phyloP scores from a whole-genome alignment of 2,329 filamentous ascomycete genomes.

The Paecilomyces fulvus region DNA sequence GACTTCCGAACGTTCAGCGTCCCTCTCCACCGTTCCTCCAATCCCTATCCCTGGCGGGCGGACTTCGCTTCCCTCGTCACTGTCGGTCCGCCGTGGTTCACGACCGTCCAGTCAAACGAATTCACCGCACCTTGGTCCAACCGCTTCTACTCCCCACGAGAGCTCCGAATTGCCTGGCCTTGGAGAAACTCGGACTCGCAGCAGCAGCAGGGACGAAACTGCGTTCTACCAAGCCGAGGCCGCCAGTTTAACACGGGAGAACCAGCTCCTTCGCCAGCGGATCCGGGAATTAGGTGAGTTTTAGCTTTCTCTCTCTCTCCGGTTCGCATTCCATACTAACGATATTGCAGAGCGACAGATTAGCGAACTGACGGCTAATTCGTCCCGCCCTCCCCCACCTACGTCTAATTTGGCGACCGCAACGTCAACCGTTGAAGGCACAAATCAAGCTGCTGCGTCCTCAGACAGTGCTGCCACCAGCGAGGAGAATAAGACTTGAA shows the following conservation, averaged over 20 bases:
- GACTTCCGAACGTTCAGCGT: conserved; percentile 33
- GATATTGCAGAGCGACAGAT: conserved; percentile 21
- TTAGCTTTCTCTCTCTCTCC: not conserved
- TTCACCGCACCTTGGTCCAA: conserved; percentile 30
- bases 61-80: conserved; percentile 22
- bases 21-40: conserved; percentile 27
- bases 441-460: not conserved
- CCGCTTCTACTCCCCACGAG: conserved; percentile 8
- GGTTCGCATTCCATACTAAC: not conserved
- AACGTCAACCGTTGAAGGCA: not conserved
- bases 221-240: conserved; percentile 42
- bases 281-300: conserved; percentile 39
- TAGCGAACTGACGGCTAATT: conserved; percentile 17
- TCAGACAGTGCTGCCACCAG: not conserved
- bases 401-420: conserved; percentile 12
- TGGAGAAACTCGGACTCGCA: conserved; percentile 21
- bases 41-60: conserved; percentile 19
- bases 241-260: conserved; percentile 38
- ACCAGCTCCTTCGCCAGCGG: conserved; percentile 39
- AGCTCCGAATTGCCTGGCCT: conserved; percentile 14
- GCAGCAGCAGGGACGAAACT: conserved; percentile 38
- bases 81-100: conserved; percentile 28
- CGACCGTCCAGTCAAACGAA: conserved; percentile 24
- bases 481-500: not conserved
- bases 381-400: conserved; percentile 9